Evolutionary conservation across 1,139 yeast genomes (phyloP).

Genomic region (Hansenula anomala): DNA sequence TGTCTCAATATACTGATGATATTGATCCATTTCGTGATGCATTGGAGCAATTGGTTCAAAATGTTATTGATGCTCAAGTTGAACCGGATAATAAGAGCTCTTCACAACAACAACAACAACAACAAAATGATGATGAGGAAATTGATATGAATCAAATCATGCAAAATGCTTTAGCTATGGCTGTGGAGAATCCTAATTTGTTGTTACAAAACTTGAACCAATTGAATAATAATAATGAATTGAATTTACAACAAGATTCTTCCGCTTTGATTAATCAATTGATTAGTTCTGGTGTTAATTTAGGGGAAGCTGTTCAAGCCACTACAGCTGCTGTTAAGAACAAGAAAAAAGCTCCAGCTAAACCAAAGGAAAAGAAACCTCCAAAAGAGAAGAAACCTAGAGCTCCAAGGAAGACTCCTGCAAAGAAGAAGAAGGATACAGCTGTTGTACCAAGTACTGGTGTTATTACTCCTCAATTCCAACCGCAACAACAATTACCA

Average conservation of each 20-base stretch:
- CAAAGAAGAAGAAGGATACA: conserved; percentile 20
- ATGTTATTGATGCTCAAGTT: conserved; percentile 29
- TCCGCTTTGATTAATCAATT: conserved; percentile 13
- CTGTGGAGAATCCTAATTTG: conserved; percentile 59
- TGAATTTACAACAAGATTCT: conserved; percentile 8
- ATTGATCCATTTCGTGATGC: conserved; percentile 25
- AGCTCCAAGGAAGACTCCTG: conserved; percentile 17
- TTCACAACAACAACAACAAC: conserved; percentile 1
- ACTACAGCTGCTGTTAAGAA: conserved; percentile 8
- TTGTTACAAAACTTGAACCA: conserved; percentile 46
- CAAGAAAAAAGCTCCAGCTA: conserved; percentile 16
- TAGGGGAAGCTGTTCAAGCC: conserved; percentile 1
- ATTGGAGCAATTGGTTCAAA: conserved; percentile 33
- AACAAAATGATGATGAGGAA: conserved; percentile 28
- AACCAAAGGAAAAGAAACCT: conserved; percentile 21
- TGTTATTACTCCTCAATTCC: conserved; percentile 12
- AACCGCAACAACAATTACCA: conserved; percentile 10
- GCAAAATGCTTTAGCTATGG: conserved; percentile 71
- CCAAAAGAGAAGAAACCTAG: conserved; percentile 23
- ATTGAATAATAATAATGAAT: conserved; percentile 20
- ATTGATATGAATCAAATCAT: conserved; percentile 62
- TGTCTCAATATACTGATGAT: conserved; percentile 1
- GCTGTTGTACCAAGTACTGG: too few relatives aligned
- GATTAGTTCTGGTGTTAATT: conserved; percentile 10
- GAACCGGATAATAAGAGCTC: too few relatives aligned